A percentile compares a stretch with the other conserved stretches of the same genome.
Conservation (phyloP, 108 stramenopile species). For the Mediolabrus comicus region DNA sequence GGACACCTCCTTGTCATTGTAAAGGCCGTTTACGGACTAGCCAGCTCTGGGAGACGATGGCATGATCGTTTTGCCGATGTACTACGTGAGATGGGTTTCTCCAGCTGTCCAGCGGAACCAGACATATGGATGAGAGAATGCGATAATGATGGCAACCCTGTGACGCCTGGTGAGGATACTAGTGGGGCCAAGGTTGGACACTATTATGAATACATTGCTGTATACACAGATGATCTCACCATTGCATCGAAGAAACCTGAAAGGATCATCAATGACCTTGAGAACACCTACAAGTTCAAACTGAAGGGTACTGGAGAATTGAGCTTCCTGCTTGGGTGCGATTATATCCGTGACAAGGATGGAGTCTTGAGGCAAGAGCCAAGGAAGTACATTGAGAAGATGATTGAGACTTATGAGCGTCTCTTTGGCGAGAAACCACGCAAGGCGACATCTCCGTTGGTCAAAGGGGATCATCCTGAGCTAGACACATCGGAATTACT, state of each 20-base stretch:
- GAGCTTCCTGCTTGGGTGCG: conserved; percentile 36
- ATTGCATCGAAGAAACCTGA: background rate
- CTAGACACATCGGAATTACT: conserved; percentile 8
- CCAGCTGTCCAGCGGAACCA: background rate
- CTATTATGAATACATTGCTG: background rate
- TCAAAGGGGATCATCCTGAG: background rate
- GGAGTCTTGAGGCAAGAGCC: conserved; percentile 22
- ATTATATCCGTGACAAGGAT: conserved; percentile 24
- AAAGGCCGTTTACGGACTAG: background rate
- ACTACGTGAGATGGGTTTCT: background rate
- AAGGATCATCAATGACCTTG: conserved; percentile 8
- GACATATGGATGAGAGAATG: conserved; percentile 4
- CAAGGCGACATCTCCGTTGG: background rate
- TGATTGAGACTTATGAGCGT: conserved; percentile 3
- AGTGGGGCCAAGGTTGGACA: background rate
- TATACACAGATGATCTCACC: background rate
- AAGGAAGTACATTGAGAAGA: conserved; percentile 30
- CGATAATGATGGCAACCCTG: background rate
- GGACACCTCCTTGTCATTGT: conserved; percentile 6
- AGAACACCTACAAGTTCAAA: conserved; percentile 15
- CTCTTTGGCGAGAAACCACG: conserved; percentile 27
- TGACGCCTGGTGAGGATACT: too few relatives aligned
- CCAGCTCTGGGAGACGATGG: background rate
- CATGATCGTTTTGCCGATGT: background rate
- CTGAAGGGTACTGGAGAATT: conserved; percentile 40